A percentile compares a stretch with the other conserved stretches of the same genome.
phyloP scores from a whole-genome alignment of 2,329 filamentous ascomycete species.

The Botryosphaeria dothidea region DNA sequence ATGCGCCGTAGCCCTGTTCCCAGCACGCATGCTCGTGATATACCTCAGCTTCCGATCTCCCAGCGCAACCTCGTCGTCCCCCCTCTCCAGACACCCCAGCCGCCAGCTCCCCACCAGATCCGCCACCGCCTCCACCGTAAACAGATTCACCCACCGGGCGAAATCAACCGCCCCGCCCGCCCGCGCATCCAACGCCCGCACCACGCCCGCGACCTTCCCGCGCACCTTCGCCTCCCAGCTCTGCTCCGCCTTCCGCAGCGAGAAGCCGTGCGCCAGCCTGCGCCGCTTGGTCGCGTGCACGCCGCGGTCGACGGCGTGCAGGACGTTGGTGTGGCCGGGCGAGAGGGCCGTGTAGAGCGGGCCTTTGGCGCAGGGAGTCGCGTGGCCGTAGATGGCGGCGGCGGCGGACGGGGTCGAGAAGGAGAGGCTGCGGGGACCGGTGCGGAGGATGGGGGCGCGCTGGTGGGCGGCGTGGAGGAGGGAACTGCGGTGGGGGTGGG shows the following conservation, averaged over 20 bases:
- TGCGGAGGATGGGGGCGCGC: slow-evolving; percentile 45
- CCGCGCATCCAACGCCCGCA: slow-evolving; percentile 53
- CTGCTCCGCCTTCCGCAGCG: slow-evolving; percentile 25
- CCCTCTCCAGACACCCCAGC: slow-evolving; percentile 55
- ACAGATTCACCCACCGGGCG: slow-evolving; percentile 53
- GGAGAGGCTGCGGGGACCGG: slow-evolving; percentile 33
- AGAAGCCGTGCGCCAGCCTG: slow-evolving; percentile 26
- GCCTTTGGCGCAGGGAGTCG: slow-evolving; percentile 27
- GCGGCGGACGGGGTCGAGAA: slow-evolving; percentile 39
- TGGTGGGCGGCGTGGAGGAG: slow-evolving; percentile 55
- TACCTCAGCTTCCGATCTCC: no score
- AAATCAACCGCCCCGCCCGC: no score
- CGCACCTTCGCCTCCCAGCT: slow-evolving; percentile 25
- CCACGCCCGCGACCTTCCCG: slow-evolving; percentile 22
- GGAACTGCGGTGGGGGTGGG: no score
- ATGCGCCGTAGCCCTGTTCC: slow-evolving; percentile 47
- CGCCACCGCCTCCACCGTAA: slow-evolving; percentile 58
- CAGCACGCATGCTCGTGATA: slow-evolving; percentile 46
- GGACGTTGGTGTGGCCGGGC: slow-evolving; percentile 54
- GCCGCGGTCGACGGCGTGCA: slow-evolving; percentile 29
- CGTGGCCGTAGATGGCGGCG: slow-evolving; percentile 36
- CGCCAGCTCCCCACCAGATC: slow-evolving; percentile 56
- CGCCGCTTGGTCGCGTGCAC: slow-evolving; percentile 30
- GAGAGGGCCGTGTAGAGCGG: slow-evolving; percentile 38
- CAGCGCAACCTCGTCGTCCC: slow-evolving; percentile 49